These are phyloP conservation scores for Zarea fungicola DNA, from an alignment of 2,329 filamentous ascomycete species.

Conservation along the genomic window DNA sequence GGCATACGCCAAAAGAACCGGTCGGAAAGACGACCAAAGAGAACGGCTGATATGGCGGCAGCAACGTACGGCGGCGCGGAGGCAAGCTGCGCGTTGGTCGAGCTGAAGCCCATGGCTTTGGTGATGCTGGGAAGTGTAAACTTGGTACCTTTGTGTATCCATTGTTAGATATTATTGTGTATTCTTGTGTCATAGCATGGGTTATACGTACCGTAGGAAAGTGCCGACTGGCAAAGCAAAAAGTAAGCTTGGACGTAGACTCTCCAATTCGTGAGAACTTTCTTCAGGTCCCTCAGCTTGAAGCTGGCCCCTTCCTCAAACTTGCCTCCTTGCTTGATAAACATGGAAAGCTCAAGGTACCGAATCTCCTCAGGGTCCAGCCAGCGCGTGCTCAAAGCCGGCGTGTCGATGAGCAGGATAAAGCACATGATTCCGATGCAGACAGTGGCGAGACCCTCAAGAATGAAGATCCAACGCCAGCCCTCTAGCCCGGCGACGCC, in stretches of 20 bases:
- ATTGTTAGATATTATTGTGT: too few species aligned
- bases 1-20: constrained; percentile 57
- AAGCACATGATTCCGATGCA: constrained; percentile 31
- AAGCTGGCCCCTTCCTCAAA: constrained; percentile 19
- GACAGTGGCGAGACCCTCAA: constrained; percentile 36
- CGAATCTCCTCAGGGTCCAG: constrained; percentile 31
- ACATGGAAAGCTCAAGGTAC: constrained; percentile 24
- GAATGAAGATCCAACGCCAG: constrained; percentile 46
- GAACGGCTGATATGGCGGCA: constrained; percentile 58
- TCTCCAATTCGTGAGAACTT: constrained; percentile 22
- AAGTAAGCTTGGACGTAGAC: constrained; percentile 23
- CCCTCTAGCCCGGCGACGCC: constrained; percentile 44
- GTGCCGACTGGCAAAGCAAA: too few species aligned
- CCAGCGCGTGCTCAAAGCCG: constrained; percentile 28
- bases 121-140: constrained; percentile 18
- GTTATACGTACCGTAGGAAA: too few species aligned
- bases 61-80: constrained; percentile 55
- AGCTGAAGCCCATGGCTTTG: constrained; percentile 2
- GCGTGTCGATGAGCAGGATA: constrained; percentile 40
- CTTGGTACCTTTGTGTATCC: constrained; percentile 21
- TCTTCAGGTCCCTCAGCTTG: constrained; percentile 21
- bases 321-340: constrained; percentile 25
- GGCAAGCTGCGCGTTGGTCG: constrained; percentile 31
- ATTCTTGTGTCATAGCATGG: too few species aligned
- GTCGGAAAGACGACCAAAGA: constrained; percentile 60